Evolutionary conservation across 2,329 filamentous ascomycete species (phyloP).

Genomic region (Thermothelomyces thermophilus): DNA sequence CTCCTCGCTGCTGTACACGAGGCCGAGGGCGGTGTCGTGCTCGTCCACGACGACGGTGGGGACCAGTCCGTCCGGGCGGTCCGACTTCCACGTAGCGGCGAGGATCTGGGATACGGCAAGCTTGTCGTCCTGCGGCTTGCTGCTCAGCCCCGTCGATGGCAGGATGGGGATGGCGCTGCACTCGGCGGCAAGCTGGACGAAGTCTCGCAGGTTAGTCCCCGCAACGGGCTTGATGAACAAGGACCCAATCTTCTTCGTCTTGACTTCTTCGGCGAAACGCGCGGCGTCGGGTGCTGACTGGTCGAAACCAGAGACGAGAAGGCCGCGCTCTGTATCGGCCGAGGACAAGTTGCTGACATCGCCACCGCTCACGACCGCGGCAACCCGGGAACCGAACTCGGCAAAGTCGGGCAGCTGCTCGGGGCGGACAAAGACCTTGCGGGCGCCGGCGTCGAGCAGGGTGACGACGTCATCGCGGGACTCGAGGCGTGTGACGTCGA

Average conservation of each 20-base stretch:
- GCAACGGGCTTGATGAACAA: slow-evolving; percentile 47
- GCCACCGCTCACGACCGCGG: slow-evolving; percentile 40
- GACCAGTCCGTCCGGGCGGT: slow-evolving; percentile 75
- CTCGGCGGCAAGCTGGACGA: slow-evolving; percentile 43
- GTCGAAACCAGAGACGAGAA: slow-evolving; percentile 49
- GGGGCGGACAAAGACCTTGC: slow-evolving; percentile 73
- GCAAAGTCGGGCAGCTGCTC: slow-evolving; percentile 57
- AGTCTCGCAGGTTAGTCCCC: slow-evolving; percentile 38
- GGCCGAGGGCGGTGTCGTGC: slow-evolving; percentile 71
- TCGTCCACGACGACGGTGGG: slow-evolving; percentile 90
- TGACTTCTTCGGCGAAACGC: slow-evolving; percentile 40
- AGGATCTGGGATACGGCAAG: slow-evolving; percentile 66
- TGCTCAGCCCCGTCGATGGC: slow-evolving; percentile 62
- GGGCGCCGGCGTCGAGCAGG: slow-evolving; percentile 77
- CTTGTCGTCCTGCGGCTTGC: slow-evolving; percentile 52
- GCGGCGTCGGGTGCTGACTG: slow-evolving; percentile 34
- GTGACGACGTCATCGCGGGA: slow-evolving; percentile 68
- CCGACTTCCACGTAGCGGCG: slow-evolving; percentile 68
- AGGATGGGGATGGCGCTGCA: slow-evolving; percentile 64
- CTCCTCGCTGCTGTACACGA: slow-evolving; percentile 91
- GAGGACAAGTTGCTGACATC: slow-evolving; percentile 23
- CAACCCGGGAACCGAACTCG: slow-evolving; percentile 51
- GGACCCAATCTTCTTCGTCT: slow-evolving; percentile 39
- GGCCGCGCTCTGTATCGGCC: slow-evolving; percentile 38
- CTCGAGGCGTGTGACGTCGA: slow-evolving; percentile 67